Evolutionary conservation across 495 filamentous ascomycete genomes (phyloP).

Genomic region (Elasticomyces elasticus): DNA sequence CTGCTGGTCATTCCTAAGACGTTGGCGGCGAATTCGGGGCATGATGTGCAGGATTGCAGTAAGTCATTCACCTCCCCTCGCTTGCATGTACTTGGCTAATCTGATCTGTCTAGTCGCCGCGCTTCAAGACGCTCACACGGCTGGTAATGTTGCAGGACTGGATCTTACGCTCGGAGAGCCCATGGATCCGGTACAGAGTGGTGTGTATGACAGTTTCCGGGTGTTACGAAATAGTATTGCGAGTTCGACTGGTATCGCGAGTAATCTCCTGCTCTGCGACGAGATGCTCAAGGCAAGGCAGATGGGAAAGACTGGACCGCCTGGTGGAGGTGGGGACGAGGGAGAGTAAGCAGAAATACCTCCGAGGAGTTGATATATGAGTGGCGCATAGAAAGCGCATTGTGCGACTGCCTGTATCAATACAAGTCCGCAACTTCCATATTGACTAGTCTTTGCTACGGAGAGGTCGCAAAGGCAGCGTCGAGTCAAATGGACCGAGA

Average conservation of each 20-base stretch:
- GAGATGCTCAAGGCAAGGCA: constrained; percentile 96
- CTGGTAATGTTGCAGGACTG: constrained; percentile 79
- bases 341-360: constrained; percentile 2
- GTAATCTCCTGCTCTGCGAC: constrained; percentile 90
- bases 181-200: constrained; percentile 90
- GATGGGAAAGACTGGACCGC: constrained; percentile 47
- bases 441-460: no score
- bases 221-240: constrained; percentile 88
- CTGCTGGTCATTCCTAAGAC: constrained; percentile 93
- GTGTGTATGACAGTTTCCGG: constrained; percentile 93
- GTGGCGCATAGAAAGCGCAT: no score
- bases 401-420: no score
- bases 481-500: no score
- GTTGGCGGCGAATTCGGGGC: constrained; percentile 87
- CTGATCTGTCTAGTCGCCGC: constrained; percentile 55
- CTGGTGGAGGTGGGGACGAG: constrained; percentile 5
- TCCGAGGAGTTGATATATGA: no score
- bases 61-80: constrained; percentile 32
- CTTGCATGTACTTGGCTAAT: constrained; percentile 3
- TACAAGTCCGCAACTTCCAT: no score
- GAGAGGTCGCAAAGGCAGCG: no score
- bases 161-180: constrained; percentile 77
- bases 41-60: constrained; percentile 90
- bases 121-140: constrained; percentile 72
- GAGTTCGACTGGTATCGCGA: constrained; percentile 88